Conservation (phyloP, 1,284 basidiomycete genomes). For the Moniliella sp. region DNA sequence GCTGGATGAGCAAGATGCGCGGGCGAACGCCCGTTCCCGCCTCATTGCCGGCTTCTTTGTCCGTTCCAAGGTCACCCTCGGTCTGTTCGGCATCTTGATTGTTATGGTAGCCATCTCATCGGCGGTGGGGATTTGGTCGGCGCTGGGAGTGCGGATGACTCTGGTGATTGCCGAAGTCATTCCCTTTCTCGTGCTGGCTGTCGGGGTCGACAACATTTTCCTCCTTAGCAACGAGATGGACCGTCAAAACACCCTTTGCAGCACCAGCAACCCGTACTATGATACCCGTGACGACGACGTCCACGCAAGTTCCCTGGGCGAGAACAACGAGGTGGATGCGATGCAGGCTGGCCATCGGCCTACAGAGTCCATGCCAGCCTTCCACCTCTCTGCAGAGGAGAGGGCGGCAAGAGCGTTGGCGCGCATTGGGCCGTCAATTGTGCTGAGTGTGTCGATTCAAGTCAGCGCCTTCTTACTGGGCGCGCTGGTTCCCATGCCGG, state of each 20-base stretch:
- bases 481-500: slow-evolving; percentile 92
- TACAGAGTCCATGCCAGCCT: too few species aligned
- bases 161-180: slow-evolving; percentile 74
- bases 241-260: slow-evolving; percentile 41
- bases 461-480: slow-evolving; percentile 75
- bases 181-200: slow-evolving; percentile 83
- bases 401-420: slow-evolving; percentile 66
- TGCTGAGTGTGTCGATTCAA: slow-evolving; percentile 77
- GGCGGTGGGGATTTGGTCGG: slow-evolving; percentile 74
- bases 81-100: slow-evolving; percentile 62
- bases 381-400: slow-evolving; percentile 7
- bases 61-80: slow-evolving; percentile 64
- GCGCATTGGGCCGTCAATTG: slow-evolving; percentile 81
- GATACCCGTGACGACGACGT: too few species aligned
- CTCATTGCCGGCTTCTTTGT: too few species aligned
- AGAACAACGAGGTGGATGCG: slow-evolving; percentile 43
- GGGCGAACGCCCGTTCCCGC: slow-evolving; percentile 5
- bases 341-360: slow-evolving; percentile 40
- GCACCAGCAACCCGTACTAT: not conserved
- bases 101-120: slow-evolving; percentile 85
- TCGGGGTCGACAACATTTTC: slow-evolving; percentile 95
- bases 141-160: slow-evolving; percentile 58
- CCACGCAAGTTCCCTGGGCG: too few species aligned
- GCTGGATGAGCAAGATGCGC: not conserved
- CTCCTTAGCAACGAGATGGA: slow-evolving; percentile 88